phyloP scores from a whole-genome alignment of 2,329 filamentous ascomycete species.

The Aplosporella prunicola region DNA sequence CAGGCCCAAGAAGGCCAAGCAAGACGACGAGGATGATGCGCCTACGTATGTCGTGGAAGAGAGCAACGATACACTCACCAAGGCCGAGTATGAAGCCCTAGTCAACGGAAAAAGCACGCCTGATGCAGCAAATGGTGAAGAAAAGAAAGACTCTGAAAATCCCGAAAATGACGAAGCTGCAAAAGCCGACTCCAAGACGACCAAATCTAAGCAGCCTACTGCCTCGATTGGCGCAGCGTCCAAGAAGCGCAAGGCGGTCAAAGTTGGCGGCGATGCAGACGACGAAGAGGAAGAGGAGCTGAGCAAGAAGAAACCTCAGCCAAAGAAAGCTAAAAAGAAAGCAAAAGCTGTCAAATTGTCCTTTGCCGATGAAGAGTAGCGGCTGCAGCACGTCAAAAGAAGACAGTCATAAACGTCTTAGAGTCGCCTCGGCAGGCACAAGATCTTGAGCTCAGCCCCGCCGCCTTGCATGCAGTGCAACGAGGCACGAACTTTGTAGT shows the following conservation, averaged over 20 bases:
- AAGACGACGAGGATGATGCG: constrained; percentile 64
- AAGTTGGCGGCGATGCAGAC: constrained; percentile 21
- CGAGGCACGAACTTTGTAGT: too few species aligned
- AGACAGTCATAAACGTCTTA: too few species aligned
- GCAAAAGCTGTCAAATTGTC: constrained; percentile 28
- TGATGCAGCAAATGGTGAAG: constrained; percentile 6
- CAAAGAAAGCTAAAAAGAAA: constrained; percentile 28
- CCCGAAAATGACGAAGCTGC: neutral
- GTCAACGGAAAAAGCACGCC: constrained; percentile 19
- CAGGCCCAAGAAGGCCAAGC: constrained; percentile 34
- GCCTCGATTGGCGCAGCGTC: constrained; percentile 22
- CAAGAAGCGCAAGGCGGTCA: constrained; percentile 30
- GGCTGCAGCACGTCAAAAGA: too few species aligned
- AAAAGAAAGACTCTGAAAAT: constrained; percentile 11
- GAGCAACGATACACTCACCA: constrained; percentile 52
- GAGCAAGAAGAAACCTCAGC: constrained; percentile 16
- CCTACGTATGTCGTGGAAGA: constrained; percentile 67
- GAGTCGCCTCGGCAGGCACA: too few species aligned
- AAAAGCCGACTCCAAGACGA: constrained; percentile 1
- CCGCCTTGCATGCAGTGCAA: too few species aligned
- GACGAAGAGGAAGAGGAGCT: constrained; percentile 18
- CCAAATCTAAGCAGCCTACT: constrained; percentile 18
- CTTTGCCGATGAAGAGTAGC: constrained; percentile 21
- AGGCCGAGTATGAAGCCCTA: constrained; percentile 41
- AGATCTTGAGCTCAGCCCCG: too few species aligned